Evolutionary conservation across 2,329 filamentous ascomycete genomes (phyloP).

Genomic region (Trichoderma brevicompactum): DNA sequence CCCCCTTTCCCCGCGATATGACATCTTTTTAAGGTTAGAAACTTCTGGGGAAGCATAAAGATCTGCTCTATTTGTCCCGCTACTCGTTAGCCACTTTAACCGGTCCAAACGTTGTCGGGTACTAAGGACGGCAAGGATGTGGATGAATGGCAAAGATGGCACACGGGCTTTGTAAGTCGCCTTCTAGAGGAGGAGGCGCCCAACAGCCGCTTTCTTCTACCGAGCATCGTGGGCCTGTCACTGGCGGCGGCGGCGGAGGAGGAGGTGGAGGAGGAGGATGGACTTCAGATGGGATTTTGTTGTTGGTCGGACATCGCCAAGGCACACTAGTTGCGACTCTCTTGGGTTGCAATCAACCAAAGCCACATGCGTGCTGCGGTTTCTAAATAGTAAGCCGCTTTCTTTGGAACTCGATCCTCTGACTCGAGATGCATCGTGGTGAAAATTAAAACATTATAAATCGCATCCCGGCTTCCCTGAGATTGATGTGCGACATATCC

Average conservation of each 20-base stretch:
- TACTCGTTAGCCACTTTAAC: slow-evolving; percentile 2
- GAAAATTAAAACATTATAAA: not conserved
- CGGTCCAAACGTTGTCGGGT: not conserved
- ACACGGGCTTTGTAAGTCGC: not conserved
- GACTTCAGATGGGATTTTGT: not conserved
- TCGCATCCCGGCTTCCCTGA: not conserved
- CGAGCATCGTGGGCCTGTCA: not conserved
- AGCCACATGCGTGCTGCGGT: not conserved
- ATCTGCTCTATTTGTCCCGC: not conserved
- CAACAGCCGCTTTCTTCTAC: slow-evolving; percentile 14
- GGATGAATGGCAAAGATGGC: slow-evolving; percentile 1
- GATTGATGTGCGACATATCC: not conserved
- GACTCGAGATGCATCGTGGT: not conserved
- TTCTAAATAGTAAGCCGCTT: no score
- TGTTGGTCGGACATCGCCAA: not conserved
- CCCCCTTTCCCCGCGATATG: not conserved
- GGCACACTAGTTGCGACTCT: not conserved
- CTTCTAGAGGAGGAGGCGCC: not conserved
- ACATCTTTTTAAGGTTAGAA: slow-evolving; percentile 6
- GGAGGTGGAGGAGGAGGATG: not conserved
- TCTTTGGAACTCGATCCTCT: not conserved
- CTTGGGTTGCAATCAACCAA: not conserved
- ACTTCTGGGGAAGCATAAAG: slow-evolving; percentile 16
- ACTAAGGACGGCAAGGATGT: not conserved
- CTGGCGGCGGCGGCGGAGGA: not conserved